Evolutionary conservation across 148 eudicot genomes (phyloP), one percentile per base, ranked within the genome.

Genomic region (Vaccinium vitisidaea): DNA sequence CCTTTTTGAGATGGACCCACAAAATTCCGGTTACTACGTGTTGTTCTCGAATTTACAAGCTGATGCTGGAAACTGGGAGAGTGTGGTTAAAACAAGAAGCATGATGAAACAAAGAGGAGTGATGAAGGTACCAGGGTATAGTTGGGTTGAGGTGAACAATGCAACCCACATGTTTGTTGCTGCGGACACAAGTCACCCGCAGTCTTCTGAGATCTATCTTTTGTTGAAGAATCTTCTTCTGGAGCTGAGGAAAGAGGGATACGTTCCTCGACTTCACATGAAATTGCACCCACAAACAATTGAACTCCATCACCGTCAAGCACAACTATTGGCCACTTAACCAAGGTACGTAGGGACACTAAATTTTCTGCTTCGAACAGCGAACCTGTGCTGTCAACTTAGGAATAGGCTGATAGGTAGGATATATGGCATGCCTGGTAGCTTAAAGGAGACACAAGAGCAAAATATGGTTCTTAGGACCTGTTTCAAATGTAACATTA

Each of bases 171-270:
- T 65, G 70, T 65, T 65, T 65, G 70, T 65, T 3, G 70, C 70
- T 65, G 70, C 30, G 30, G 70, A 65, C 14, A 13, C 30, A 65
- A 65, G 70, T 23, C 70, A 65, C 23, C 70, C 70, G 70, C 70
- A 65, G 70, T 65, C 70, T 65, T 65, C 70, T 65, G 70, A 65
- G 30, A 65, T 65, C 70, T 65, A 65, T 65, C 70, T 65, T 3
- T 9, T 65, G 70, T 65, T 65, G 70, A 65, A 65, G 30, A 65
- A 65, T 65, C 70, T 65, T 65, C 70, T 65, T 65, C 30, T 65
- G 32, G 70, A 65, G 70, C 30, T 65, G 30, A 65, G 70, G 23
- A 65, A 25, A 65, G 70, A 65, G 30, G 70, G 70, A 65, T 65
- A 23, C 10, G 70, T 65, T 65, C 70, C 70, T 65, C 30, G 32